Evolutionary conservation across 2,329 filamentous ascomycete genomes (phyloP), one percentile per base, ranked within the genome.

Genomic region (Fusarium xyrophilum): DNA sequence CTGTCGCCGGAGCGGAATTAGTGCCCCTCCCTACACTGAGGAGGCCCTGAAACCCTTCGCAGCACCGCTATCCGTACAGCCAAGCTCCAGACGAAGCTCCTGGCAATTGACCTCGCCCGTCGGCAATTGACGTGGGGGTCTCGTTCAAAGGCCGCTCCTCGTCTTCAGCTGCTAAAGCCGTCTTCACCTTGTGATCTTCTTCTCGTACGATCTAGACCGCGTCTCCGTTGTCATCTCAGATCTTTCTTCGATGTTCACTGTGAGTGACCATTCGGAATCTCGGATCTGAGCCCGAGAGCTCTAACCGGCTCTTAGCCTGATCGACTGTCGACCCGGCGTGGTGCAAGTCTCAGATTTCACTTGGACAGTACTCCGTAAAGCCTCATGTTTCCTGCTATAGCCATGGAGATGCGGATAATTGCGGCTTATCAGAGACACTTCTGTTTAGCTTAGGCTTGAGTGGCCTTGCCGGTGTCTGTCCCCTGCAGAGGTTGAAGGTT

Each of bases 401-500:
- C 12, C 21, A 36, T 3, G 21, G 2, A 27, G 13, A 23, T 36
- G 9, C 46, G 46, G 30, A 50, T 50, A n/a, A 25, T 19, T 25
- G 30, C 30, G 46, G 46, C 46, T 50, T 36, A 50, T 11, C 0
- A 15, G 9, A 25, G 5, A 0, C 0, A 0, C 1, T 7, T 14
- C n/a, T 23, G 2, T 4, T 32, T 0, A 2, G 0, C 4, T 12
- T 2, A 10, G 44, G 14, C 1, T 15, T 23, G 19, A 2, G 9
- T 15, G 5, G 12, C 4, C 12, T 7, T 14, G 14, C 3, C 0
- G n/a, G 84, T 86, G 53, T 89, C 76, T 89, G 89, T 77, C 84
- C 27, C 72, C 80, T 1, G 80, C 83, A 36, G 86, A 89, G 74
- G 82, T 84, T 7, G 76, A 89, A 50, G 86, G 89, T 69, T 58